Evolutionary conservation across 1,139 yeast genomes (phyloP), one percentile per base, ranked within the genome.

Genomic region (Protomyces arabidopsidicola): DNA sequence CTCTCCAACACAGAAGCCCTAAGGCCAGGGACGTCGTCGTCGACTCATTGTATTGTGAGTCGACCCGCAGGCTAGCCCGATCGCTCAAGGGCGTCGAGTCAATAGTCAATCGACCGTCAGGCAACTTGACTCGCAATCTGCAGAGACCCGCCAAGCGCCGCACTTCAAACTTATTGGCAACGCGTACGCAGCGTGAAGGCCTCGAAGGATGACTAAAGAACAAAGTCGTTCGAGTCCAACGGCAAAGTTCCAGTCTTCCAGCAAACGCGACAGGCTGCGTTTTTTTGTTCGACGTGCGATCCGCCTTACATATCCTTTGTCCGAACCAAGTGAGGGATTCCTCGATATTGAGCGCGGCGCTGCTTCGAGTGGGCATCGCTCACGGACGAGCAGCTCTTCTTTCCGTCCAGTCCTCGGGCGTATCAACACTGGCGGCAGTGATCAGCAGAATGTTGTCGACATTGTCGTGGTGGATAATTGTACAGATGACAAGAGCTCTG

Each of bases 301-400:
- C 24, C 48, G 48, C 12, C 35, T 58, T 20, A 55, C 53, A 16
- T 58, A 58, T 34, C 62, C 62, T 10, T 34, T 58, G 18, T 38
- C 52, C 31, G 62, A 58, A 24, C 52, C 55, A 12, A 51, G 56
- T n/a, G 62, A 58, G 22, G 56, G 56, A 14, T 50, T 58, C 24
- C 53, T 58, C 52, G 62, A 58, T 24, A 55, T 58, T 12, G 62
- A 58, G 36, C 27, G 62, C 24, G 42, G 45, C 45, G 62, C 52
- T 20, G 62, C 62, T 8, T 42, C 48, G 24, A 42, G 48, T 42
- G 48, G 48, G 16, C 22, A 20, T 12, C 20, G 48, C 6, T 42
- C 48, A 42, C 20, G 48, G 12, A 42, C 20, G 1, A 42, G 48
- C 22, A 18, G 5, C 18, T 58, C 62, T 9, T 51, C 62, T 1